Evolutionary conservation across 2,329 filamentous ascomycete species (phyloP).

Genomic region (Fusarium duplospermum): DNA sequence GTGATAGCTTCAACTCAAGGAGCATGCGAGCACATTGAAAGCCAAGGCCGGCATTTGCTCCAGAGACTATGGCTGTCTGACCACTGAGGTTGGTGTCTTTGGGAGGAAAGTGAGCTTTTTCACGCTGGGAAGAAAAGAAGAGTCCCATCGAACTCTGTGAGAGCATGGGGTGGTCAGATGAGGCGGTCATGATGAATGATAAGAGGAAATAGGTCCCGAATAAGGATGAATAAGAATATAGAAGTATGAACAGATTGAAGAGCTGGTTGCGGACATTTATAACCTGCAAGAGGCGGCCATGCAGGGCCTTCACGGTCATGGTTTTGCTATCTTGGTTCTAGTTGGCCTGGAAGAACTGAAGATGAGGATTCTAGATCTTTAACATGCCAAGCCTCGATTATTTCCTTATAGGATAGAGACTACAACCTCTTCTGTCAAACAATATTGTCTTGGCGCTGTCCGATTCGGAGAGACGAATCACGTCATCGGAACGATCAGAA

Average conservation of each 20-base stretch:
- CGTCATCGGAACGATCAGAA: not conserved
- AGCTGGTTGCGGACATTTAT: not conserved
- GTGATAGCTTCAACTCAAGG: conserved; percentile 50
- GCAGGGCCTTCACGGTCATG: not conserved
- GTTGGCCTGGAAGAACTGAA: not conserved
- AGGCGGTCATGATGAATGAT: not conserved
- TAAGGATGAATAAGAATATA: not conserved
- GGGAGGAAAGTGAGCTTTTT: not conserved
- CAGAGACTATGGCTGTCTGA: conserved; percentile 59
- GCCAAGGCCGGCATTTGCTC: conserved; percentile 59
- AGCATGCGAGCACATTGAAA: conserved; percentile 56
- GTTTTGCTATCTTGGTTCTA: not conserved
- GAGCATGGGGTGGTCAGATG: not conserved
- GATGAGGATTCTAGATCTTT: not conserved
- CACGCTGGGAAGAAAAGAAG: not conserved
- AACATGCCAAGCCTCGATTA: not conserved
- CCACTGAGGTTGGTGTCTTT: conserved; percentile 41
- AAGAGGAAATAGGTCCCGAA: not conserved
- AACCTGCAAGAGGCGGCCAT: not conserved
- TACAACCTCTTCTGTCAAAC: not conserved
- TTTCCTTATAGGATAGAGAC: not conserved
- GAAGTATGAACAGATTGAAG: not conserved
- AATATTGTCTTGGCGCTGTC: not conserved
- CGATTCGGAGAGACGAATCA: not conserved
- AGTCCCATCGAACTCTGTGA: not conserved